Evolutionary conservation across 768 basidiomycete genomes (phyloP).

Genomic region (Cantharellus anzutake): DNA sequence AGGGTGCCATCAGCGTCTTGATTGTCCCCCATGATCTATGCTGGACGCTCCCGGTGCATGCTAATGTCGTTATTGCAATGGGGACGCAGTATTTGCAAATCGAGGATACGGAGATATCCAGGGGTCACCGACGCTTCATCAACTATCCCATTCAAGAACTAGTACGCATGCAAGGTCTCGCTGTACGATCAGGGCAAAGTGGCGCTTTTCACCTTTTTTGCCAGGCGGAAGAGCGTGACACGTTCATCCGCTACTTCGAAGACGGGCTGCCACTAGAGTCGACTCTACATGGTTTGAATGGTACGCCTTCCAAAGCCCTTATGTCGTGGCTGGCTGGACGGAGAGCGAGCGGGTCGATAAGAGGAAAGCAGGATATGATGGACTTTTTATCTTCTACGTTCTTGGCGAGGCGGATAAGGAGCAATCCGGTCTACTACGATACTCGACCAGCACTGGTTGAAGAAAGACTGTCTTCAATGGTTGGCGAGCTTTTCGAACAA

Average conservation of each 20-base stretch:
- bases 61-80: conserved; percentile 70
- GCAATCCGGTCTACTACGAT: conserved; percentile 79
- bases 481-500: conserved; percentile 24
- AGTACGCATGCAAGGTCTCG: conserved; percentile 80
- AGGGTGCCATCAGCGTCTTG: conserved; percentile 62
- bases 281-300: conserved; percentile 22
- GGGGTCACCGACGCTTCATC: conserved; percentile 42
- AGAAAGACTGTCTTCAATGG: conserved; percentile 47
- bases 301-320: conserved; percentile 14
- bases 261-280: conserved; percentile 89
- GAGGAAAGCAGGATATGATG: conserved; percentile 44
- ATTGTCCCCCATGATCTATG: conserved; percentile 68
- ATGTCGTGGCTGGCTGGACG: conserved; percentile 28
- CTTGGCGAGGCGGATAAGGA: conserved; percentile 44
- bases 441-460: conserved; percentile 25
- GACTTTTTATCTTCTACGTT: conserved; percentile 71
- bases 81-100: conserved; percentile 60
- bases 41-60: conserved; percentile 78
- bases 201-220: conserved; percentile 71
- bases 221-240: conserved; percentile 67
- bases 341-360: conserved; percentile 22
- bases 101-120: conserved; percentile 13
- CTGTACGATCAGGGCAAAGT: conserved; percentile 36
- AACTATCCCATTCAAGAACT: conserved; percentile 73
- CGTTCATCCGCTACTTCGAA: conserved; percentile 64